phyloP scores from a whole-genome alignment of 2,329 filamentous ascomycete genomes.

The Phymatotrichopsis omnivora region DNA sequence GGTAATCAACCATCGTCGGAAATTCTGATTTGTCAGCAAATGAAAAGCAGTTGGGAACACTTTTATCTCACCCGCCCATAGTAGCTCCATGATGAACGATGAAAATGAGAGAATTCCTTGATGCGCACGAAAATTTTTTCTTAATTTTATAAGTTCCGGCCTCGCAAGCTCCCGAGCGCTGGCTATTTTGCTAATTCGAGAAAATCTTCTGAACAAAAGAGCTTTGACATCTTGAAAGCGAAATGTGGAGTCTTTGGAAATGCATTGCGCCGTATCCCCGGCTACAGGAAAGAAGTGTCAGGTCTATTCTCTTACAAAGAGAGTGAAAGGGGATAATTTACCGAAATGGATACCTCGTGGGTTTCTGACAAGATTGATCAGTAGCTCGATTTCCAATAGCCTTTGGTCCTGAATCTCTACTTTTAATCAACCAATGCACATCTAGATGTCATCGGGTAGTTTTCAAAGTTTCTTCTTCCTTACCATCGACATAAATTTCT shows the following conservation, averaged over 20 bases:
- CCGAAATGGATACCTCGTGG: conserved; percentile 31
- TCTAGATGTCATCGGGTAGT: conserved; percentile 24
- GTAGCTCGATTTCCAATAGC: conserved; percentile 30
- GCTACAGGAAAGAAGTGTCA: no score
- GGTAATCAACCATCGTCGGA: conserved; percentile 19
- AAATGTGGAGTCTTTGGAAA: conserved; percentile 33
- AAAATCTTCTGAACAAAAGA: conserved; percentile 31
- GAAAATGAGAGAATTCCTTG: conserved; percentile 33
- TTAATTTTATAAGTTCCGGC: conserved; percentile 29
- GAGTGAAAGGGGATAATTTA: conserved; percentile 3
- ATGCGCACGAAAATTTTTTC: conserved; percentile 33
- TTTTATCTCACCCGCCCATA: conserved; percentile 17
- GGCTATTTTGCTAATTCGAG: not conserved
- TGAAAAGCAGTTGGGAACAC: not conserved
- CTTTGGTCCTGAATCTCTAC: conserved; percentile 32
- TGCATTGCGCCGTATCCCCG: conserved; percentile 34
- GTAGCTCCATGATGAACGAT: conserved; percentile 31
- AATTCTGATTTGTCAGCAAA: conserved; percentile 14
- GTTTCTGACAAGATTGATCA: conserved; percentile 29
- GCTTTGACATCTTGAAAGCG: conserved; percentile 32
- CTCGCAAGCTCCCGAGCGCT: not conserved
- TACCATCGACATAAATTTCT: conserved; percentile 29
- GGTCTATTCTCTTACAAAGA: not conserved
- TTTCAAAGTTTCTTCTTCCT: conserved; percentile 14
- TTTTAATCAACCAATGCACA: no score